Percentiles rank a stretch among this genome's conserved stretches.
Conservation (phyloP, 2,329 filamentous ascomycete genomes). For the Xylariaceae sp. region DNA sequence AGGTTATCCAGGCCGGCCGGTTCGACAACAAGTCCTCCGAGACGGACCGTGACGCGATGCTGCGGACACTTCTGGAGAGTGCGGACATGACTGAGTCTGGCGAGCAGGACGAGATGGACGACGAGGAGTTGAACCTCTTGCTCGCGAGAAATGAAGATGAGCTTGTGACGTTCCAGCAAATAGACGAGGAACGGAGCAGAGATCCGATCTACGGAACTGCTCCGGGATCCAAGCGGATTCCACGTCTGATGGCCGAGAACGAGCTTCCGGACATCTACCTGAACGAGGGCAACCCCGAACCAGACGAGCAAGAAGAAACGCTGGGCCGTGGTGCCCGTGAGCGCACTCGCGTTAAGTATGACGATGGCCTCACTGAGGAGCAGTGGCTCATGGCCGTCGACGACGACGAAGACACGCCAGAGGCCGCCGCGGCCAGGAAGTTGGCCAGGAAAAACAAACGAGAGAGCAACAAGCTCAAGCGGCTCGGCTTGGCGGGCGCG, state of each 20-base stretch:
- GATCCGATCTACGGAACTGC: slow-evolving; percentile 66
- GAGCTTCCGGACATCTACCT: slow-evolving; percentile 95
- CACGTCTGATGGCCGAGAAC: slow-evolving; percentile 78
- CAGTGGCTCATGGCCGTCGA: slow-evolving; percentile 99
- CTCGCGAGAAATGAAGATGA: slow-evolving; percentile 85
- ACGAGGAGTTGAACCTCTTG: slow-evolving; percentile 92
- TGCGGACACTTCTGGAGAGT: slow-evolving; percentile 86
- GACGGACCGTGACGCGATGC: slow-evolving; percentile 94
- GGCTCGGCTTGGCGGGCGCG: slow-evolving; percentile 31
- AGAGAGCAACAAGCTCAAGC: slow-evolving; percentile 68
- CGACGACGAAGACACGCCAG: slow-evolving; percentile 89
- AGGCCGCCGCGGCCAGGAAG: slow-evolving; percentile 87
- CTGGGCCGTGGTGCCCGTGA: slow-evolving; percentile 89
- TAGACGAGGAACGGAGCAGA: slow-evolving; percentile 69
- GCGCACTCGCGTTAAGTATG: slow-evolving; percentile 88
- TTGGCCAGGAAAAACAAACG: slow-evolving; percentile 78
- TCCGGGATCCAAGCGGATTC: slow-evolving; percentile 55
- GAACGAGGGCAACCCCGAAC: slow-evolving; percentile 73
- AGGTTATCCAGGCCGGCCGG: slow-evolving; percentile 97
- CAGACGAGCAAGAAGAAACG: slow-evolving; percentile 72
- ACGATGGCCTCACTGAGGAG: slow-evolving; percentile 95
- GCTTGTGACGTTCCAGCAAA: slow-evolving; percentile 67
- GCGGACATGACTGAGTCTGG: slow-evolving; percentile 62
- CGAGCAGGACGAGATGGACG: slow-evolving; percentile 96
- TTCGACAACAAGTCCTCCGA: slow-evolving; percentile 99